phyloP scores from a whole-genome alignment of 2,329 filamentous ascomycete genomes.

The Hypoxylon sp. region DNA sequence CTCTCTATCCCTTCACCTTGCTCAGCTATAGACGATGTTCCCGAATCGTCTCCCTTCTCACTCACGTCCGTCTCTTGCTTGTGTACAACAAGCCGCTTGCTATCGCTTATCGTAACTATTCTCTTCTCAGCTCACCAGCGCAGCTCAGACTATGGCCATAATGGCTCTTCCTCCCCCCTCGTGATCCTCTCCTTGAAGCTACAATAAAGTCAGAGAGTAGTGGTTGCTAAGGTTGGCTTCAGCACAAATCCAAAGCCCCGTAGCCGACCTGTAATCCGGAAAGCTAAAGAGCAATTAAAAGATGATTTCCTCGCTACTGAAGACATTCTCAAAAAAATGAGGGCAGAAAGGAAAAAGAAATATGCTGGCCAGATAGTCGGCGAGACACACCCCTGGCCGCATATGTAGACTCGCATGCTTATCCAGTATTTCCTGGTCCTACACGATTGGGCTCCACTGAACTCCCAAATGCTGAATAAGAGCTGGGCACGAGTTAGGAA shows the following conservation, averaged over 20 bases:
- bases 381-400: constrained; percentile 30
- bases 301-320: constrained; percentile 45
- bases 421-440: constrained; percentile 54
- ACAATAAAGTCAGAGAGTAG: constrained; percentile 23
- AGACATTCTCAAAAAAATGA: constrained; percentile 45
- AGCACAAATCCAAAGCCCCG: constrained; percentile 41
- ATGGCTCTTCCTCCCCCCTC: constrained; percentile 4
- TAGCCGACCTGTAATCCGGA: constrained; percentile 32
- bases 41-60: constrained; percentile 18
- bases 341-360: constrained; percentile 42
- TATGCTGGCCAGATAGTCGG: constrained; percentile 44
- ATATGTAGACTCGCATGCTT: constrained; percentile 47
- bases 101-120: constrained; percentile 20
- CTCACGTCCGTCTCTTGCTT: constrained; percentile 2
- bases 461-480: constrained; percentile 32
- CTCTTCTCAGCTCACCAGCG: constrained; percentile 14
- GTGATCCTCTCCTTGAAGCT: constrained; percentile 5
- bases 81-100: constrained; percentile 24
- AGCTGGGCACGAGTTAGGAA: constrained; percentile 31
- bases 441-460: constrained; percentile 43
- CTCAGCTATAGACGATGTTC: constrained; percentile 19
- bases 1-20: constrained; percentile 3
- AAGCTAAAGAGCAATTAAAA: constrained; percentile 38
- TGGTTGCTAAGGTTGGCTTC: constrained; percentile 20
- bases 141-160: constrained; percentile 29